Evolutionary conservation across 2,329 filamentous ascomycete genomes (phyloP).

Genomic region (Mollisia scopiformis): DNA sequence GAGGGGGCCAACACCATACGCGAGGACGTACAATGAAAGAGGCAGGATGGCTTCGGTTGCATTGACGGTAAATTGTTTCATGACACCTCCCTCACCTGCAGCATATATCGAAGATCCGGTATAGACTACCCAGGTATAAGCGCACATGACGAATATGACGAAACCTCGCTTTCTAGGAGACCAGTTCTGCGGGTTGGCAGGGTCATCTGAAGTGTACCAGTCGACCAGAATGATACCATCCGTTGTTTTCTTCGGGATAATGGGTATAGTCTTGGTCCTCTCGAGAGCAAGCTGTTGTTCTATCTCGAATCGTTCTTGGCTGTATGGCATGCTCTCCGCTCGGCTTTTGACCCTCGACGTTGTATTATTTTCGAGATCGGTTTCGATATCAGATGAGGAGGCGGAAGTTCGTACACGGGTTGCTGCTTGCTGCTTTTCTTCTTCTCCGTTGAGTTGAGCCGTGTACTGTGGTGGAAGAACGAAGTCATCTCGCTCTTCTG

Average conservation of each 20-base stretch:
- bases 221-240: constrained; percentile 48
- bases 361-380: constrained; percentile 4
- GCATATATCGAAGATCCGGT: constrained; percentile 51
- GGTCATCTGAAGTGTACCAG: constrained; percentile 50
- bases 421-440: neutral
- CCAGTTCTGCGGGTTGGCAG: constrained; percentile 7
- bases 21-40: constrained; percentile 62
- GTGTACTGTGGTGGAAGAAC: neutral
- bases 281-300: constrained; percentile 7
- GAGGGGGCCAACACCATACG: constrained; percentile 63
- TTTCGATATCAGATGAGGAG: neutral
- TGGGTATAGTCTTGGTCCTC: constrained; percentile 10
- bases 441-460: constrained; percentile 4
- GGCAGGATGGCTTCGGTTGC: constrained; percentile 55
- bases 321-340: constrained; percentile 13
- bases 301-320: constrained; percentile 7
- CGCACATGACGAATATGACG: constrained; percentile 47
- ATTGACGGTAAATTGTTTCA: constrained; percentile 55
- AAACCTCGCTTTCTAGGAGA: constrained; percentile 23
- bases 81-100: constrained; percentile 49
- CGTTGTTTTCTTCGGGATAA: constrained; percentile 5
- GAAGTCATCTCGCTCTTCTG: constrained; percentile 11
- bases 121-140: constrained; percentile 62
- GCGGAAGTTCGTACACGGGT: neutral
- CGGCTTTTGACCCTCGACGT: constrained; percentile 2